Percentiles rank a stretch among this genome's conserved stretches.
phyloP scores from a whole-genome alignment of 2,329 filamentous ascomycete genomes.

The Polytolypa hystricis region DNA sequence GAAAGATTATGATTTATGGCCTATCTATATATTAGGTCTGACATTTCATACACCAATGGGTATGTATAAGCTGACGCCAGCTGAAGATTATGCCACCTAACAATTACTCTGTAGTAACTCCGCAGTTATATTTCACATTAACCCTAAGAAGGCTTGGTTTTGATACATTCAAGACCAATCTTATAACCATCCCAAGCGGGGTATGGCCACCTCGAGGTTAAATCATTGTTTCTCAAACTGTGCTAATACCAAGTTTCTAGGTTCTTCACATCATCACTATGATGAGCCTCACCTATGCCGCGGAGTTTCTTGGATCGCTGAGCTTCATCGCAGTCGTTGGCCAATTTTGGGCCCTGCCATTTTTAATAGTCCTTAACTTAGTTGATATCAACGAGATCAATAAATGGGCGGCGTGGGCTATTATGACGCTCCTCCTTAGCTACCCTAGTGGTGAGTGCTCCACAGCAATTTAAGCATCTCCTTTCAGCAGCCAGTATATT shows the following conservation, averaged over 20 bases:
- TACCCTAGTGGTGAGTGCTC: conserved; percentile 35
- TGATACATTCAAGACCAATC: conserved; percentile 45
- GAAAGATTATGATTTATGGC: conserved; percentile 45
- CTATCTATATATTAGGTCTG: conserved; percentile 39
- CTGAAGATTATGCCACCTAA: neutral
- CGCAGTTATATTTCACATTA: conserved; percentile 23
- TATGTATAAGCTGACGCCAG: neutral
- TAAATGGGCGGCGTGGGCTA: conserved; percentile 41
- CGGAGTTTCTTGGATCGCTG: conserved; percentile 35
- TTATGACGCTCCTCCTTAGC: conserved; percentile 42
- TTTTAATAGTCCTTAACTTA: conserved; percentile 41
- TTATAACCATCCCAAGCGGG: conserved; percentile 44
- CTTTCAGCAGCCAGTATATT: neutral
- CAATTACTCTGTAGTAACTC: conserved; percentile 3
- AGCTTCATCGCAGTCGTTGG: conserved; percentile 41
- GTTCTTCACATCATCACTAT: conserved; percentile 37
- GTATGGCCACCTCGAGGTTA: neutral
- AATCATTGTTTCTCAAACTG: no score
- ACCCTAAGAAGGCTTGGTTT: conserved; percentile 41
- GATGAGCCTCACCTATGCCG: conserved; percentile 19
- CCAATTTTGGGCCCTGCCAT: conserved; percentile 43
- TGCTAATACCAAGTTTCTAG: no score
- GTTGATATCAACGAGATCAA: conserved; percentile 34
- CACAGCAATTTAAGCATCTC: neutral
- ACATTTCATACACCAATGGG: conserved; percentile 24